Evolutionary conservation across 345 rosid species (phyloP).

Genomic region (Boechera stricta): DNA sequence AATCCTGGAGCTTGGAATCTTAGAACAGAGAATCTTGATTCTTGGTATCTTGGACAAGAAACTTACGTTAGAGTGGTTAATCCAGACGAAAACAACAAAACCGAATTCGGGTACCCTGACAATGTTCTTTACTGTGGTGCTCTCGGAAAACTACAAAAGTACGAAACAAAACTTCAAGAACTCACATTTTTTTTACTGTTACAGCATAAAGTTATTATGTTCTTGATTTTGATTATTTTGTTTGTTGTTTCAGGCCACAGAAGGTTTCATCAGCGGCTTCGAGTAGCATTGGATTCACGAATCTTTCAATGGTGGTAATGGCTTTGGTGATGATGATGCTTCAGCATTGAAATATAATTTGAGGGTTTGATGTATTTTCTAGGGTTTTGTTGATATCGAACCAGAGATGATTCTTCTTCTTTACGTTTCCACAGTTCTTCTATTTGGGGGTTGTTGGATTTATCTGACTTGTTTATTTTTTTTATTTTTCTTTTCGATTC

Average conservation of each 20-base stretch:
- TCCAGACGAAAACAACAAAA: conserved; percentile 91
- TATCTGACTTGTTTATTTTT: conserved; percentile 31
- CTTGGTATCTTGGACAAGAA: conserved; percentile 99
- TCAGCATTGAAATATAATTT: conserved; percentile 27
- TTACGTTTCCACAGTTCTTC: conserved; percentile 43
- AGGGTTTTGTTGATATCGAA: conserved; percentile 46
- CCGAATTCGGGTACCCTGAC: conserved; percentile 80
- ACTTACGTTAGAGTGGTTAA: conserved; percentile 88
- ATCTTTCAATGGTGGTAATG: conserved; percentile 24
- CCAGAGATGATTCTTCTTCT: conserved; percentile 34
- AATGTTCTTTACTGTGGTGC: conserved; percentile 93
- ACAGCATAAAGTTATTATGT: conserved; percentile 11
- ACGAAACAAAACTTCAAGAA: conserved; percentile 29
- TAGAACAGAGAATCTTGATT: conserved; percentile 94
- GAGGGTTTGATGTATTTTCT: conserved; percentile 19
- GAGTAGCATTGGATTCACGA: conserved; percentile 24
- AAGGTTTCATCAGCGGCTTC: conserved; percentile 61
- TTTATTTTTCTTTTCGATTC: conserved; percentile 13
- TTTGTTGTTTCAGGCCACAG: conserved; percentile 64
- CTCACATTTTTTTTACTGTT: not conserved
- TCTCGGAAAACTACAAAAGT: conserved; percentile 77
- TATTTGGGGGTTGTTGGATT: conserved; percentile 37
- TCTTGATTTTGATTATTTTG: not conserved
- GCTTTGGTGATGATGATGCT: conserved; percentile 43
- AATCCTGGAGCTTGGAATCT: conserved; percentile 98